These are phyloP conservation scores for Phytophthora foliorum DNA, from an alignment of 352 stramenopile species.

Conservation along the genomic window DNA sequence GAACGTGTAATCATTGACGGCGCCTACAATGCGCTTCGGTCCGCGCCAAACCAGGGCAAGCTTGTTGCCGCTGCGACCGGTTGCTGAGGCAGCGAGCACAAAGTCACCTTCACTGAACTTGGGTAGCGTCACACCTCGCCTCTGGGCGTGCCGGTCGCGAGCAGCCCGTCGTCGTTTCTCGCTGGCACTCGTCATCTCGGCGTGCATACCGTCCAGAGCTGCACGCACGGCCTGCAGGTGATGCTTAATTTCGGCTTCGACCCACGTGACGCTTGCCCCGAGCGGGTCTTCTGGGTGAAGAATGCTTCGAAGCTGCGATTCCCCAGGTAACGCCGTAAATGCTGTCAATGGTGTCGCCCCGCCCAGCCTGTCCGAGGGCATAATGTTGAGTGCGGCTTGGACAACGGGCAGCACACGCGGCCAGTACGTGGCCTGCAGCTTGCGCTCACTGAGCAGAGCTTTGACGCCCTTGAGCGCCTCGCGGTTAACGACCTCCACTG, in stretches of 20 bases:
- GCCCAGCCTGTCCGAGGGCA: neutral
- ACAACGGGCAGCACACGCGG: neutral
- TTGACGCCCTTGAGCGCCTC: conserved; percentile 11
- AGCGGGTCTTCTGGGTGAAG: neutral
- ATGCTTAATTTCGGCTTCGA: conserved; percentile 97
- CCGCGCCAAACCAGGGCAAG: too few relatives aligned
- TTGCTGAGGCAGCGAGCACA: too few relatives aligned
- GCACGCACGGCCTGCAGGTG: conserved; percentile 96
- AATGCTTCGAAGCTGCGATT: neutral
- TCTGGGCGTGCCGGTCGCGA: too few relatives aligned
- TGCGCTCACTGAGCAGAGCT: conserved; percentile 1
- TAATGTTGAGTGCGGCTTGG: neutral
- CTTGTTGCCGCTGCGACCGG: too few relatives aligned
- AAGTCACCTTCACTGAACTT: too few relatives aligned
- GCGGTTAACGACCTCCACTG: conserved; percentile 42
- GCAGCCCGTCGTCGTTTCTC: too few relatives aligned
- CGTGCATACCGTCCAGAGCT: neutral
- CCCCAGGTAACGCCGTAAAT: neutral
- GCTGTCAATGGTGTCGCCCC: neutral
- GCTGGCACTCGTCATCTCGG: neutral
- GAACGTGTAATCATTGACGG: too few relatives aligned
- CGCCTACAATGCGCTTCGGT: too few relatives aligned
- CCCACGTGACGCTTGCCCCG: conserved; percentile 85
- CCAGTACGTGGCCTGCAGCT: neutral
- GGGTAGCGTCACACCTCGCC: too few relatives aligned